These are phyloP conservation scores for Gaertneriomyces semiglobifer DNA, from an alignment of 192 early-diverging fungal genomes.

Conservation along the genomic window DNA sequence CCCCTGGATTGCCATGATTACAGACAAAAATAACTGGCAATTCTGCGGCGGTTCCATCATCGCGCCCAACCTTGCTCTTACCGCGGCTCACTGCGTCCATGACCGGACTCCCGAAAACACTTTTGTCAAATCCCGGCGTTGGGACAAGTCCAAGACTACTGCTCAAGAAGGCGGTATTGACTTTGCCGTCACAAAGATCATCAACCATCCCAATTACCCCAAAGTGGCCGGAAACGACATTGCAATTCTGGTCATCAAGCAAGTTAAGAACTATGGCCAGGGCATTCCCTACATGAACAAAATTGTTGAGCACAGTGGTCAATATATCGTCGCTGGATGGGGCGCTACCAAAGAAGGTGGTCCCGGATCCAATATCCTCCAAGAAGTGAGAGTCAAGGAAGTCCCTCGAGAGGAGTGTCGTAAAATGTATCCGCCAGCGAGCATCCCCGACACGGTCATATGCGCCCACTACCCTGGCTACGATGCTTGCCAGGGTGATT, in stretches of 20 bases:
- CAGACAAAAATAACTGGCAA: not conserved
- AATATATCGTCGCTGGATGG: not conserved
- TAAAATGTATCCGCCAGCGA: not conserved
- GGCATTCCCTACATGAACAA: not conserved
- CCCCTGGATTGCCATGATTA: no score
- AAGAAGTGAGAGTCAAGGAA: not conserved
- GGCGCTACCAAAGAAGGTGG: not conserved
- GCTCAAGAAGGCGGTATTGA: not conserved
- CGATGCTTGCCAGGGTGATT: slow-evolving; percentile 12
- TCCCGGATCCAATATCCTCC: not conserved
- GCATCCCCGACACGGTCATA: not conserved
- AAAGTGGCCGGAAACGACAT: not conserved
- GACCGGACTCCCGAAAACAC: no score
- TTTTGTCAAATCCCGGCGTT: not conserved
- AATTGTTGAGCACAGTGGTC: no score
- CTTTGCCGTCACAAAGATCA: not conserved
- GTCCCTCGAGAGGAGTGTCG: not conserved
- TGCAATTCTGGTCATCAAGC: not conserved
- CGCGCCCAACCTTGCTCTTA: slow-evolving; percentile 1
- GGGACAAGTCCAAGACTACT: slow-evolving; percentile 3
- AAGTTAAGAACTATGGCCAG: slow-evolving; percentile 2
- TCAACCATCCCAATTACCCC: not conserved
- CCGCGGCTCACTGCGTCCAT: not conserved
- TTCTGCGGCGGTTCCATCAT: slow-evolving; percentile 5
- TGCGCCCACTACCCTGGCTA: not conserved